A percentile compares a stretch with the other conserved stretches of the same genome.
Evolutionary conservation across 306 rosid species (phyloP).

Genomic region (Citrullus amarus): DNA sequence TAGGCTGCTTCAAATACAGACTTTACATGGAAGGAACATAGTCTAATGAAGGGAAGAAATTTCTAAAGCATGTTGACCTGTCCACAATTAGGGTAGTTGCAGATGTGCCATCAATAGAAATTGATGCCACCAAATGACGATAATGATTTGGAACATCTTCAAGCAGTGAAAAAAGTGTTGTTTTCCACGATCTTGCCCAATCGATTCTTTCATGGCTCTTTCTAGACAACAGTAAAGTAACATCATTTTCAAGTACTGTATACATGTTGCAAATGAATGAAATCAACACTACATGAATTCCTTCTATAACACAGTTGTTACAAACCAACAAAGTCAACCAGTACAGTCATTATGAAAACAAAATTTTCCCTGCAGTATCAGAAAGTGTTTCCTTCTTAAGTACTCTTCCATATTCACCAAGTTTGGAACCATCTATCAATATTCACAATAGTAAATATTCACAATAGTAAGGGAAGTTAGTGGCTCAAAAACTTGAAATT

Average conservation of each 20-base stretch:
- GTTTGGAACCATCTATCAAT: background rate
- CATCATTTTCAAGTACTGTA: constrained; percentile 16
- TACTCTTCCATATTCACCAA: background rate
- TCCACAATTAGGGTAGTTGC: constrained; percentile 80
- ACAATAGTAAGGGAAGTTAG: background rate
- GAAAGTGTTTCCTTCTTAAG: background rate
- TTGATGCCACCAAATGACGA: constrained; percentile 42
- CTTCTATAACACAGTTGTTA: background rate
- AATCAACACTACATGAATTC: background rate
- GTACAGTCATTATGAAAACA: background rate
- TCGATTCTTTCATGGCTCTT: constrained; percentile 58
- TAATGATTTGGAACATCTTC: constrained; percentile 52
- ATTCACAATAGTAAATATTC: background rate
- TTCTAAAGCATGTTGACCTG: constrained; percentile 33
- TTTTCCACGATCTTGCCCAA: constrained; percentile 74
- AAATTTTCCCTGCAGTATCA: background rate
- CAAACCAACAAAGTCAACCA: background rate
- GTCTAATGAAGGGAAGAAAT: constrained; percentile 9
- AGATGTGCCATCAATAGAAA: constrained; percentile 90
- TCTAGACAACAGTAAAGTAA: constrained; percentile 59
- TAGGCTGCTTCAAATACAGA: constrained; percentile 20
- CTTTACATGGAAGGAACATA: background rate
- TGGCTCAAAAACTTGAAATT: background rate
- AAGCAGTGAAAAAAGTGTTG: constrained; percentile 55
- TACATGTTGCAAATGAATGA: background rate